A percentile compares a stretch with the other conserved stretches of the same genome.
Conservation (phyloP, 2,329 filamentous ascomycete genomes). For the Neopestalotiopsis rosae region DNA sequence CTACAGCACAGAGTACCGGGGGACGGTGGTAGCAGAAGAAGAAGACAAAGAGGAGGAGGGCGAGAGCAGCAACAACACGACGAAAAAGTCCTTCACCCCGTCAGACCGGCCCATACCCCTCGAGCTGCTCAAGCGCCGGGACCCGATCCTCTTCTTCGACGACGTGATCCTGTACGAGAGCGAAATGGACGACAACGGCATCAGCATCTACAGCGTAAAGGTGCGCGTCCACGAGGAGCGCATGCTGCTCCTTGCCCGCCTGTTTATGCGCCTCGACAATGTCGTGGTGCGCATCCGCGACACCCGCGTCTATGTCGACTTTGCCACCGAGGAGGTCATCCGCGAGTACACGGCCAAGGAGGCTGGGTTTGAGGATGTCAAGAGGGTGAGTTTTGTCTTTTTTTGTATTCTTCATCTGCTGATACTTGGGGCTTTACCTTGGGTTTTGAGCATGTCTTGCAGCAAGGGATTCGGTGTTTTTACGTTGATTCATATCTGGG, state of each 20-base stretch:
- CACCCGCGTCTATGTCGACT: conserved; percentile 91
- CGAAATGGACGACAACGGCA: conserved; percentile 96
- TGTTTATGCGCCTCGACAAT: conserved; percentile 93
- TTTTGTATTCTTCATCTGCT: neutral
- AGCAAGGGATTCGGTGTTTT: too few species aligned
- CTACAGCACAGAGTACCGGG: conserved; percentile 87
- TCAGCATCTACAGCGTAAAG: conserved; percentile 89
- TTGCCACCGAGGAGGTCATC: conserved; percentile 77
- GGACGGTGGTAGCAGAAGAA: conserved; percentile 55
- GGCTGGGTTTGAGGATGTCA: conserved; percentile 77
- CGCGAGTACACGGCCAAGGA: conserved; percentile 92
- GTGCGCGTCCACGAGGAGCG: conserved; percentile 89
- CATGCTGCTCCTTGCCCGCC: conserved; percentile 81
- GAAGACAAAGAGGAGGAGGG: too few species aligned
- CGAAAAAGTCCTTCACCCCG: conserved; percentile 26
- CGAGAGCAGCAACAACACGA: neutral
- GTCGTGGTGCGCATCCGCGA: conserved; percentile 88
- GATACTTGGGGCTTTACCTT: too few species aligned
- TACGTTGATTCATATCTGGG: neutral
- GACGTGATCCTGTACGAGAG: conserved; percentile 97
- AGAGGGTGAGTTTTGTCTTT: conserved; percentile 59
- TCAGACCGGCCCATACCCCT: conserved; percentile 70
- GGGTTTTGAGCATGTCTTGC: too few species aligned
- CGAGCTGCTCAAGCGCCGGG: conserved; percentile 83
- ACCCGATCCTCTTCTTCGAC: conserved; percentile 96